Evolutionary conservation across 1,284 basidiomycete species (phyloP), one percentile per base, ranked within the genome.

Genomic region (Exsudoporus floridanus): DNA sequence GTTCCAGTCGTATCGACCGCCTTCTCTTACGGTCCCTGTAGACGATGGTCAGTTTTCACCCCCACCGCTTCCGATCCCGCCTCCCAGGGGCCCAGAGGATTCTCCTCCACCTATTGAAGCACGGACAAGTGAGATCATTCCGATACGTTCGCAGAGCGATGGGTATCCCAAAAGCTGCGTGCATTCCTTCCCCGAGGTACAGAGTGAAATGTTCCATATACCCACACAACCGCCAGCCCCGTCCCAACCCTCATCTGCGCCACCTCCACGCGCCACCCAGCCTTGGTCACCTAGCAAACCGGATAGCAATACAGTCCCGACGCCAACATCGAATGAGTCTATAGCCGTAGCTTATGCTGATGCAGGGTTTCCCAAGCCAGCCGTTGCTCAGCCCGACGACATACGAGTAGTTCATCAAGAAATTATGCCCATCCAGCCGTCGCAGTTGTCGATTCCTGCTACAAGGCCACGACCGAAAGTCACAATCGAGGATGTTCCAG

Each of bases 401-500:
- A 42, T 47, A 25, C 57, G 38, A 36, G 33, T 35, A 23, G 47
- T 18, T 19, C 49, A 56, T 39, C 60, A 64, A 31, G 54, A 62
- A 19, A 46, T 51, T 9, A 44, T 52, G 31, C 33, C 53, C 6
- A 28, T 46, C 40, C 35, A 49, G 39, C 47, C 62, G 8, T 43
- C 51, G 18, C 59, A 57, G 19, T 49, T 57, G 18, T 51, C 43
- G n/a, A 42, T 37, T 25, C 45, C 49, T 23, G 19, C 46, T 37
- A 41, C 54, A 39, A 51, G 41, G 38, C 18, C 45, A 18, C 67
- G 66, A 50, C 61, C 58, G 33, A 72, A 63, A 49, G 67, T 65
- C 44, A 70, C 63, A 6, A 38, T 72, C 5, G 70, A 72, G 44
- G 67, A 68, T 39, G 57, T 62, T 13, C 39, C 60, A 42, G 66